Conservation (phyloP, 2,329 filamentous ascomycete species). For the Colletotrichum gigasporum region DNA sequence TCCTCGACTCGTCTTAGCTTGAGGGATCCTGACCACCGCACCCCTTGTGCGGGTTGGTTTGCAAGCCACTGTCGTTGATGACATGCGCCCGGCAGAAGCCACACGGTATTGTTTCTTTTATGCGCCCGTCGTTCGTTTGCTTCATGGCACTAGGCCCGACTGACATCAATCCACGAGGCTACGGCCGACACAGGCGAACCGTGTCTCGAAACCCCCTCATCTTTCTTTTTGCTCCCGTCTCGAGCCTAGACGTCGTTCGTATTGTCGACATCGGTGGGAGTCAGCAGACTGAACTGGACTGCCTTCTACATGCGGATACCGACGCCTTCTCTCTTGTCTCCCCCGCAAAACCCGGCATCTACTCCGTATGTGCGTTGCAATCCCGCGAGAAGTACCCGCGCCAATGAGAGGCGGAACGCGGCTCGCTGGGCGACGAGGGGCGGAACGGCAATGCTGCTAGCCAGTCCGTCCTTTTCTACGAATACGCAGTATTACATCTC, state of each 20-base stretch:
- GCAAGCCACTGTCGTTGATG: neutral
- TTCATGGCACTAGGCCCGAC: neutral
- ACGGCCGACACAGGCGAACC: neutral
- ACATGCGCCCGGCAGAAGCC: neutral
- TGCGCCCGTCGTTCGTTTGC: neutral
- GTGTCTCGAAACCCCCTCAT: slow-evolving; percentile 6
- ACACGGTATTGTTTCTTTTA: neutral
- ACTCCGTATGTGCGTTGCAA: neutral
- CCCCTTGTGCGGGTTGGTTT: neutral
- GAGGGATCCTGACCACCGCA: no score
- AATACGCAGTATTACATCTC: no score
- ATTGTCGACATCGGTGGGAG: neutral
- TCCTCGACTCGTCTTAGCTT: no score
- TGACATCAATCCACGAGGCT: neutral
- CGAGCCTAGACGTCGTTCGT: neutral
- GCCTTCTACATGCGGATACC: neutral
- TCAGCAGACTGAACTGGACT: neutral
- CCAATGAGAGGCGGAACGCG: neutral
- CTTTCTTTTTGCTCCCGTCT: neutral
- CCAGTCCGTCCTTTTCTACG: neutral
- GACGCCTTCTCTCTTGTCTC: neutral
- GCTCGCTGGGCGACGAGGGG: neutral
- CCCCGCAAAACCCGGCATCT: neutral
- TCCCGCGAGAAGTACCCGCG: neutral
- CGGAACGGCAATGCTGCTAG: neutral